A percentile compares a stretch with the other conserved stretches of the same genome.
Conservation (phyloP, 176 grass and related monocot species). For the Pharus latifolius region DNA sequence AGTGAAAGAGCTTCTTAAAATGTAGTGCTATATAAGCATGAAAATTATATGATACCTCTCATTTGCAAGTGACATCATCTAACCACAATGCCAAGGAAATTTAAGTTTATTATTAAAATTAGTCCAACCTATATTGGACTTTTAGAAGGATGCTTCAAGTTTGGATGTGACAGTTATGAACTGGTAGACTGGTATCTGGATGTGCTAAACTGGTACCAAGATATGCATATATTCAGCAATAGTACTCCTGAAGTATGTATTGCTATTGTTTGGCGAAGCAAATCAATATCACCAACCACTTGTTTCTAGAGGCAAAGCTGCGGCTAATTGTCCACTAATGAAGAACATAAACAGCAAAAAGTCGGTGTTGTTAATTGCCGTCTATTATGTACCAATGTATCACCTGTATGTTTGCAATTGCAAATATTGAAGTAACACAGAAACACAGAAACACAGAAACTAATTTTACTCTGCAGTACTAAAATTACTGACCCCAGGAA, state of each 20-base stretch:
- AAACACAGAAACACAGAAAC: neutral
- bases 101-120: neutral
- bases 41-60: neutral
- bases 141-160: too few relatives aligned
- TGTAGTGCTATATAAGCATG: neutral
- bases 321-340: neutral
- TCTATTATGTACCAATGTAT: too few relatives aligned
- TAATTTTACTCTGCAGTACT: neutral
- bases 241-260: neutral
- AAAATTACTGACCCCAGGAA: constrained; percentile 46
- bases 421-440: neutral
- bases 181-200: too few relatives aligned
- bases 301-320: neutral
- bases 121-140: neutral
- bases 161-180: too few relatives aligned
- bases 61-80: neutral
- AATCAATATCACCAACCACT: neutral
- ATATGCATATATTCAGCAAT: neutral
- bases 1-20: neutral
- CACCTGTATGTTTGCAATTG: too few relatives aligned
- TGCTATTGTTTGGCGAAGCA: neutral
- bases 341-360: too few relatives aligned
- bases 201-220: too few relatives aligned
- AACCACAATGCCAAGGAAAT: neutral
- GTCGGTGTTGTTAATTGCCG: too few relatives aligned